These are phyloP conservation scores for Macrophomina phaseolina DNA, from an alignment of 2,329 filamentous ascomycete species.

Conservation along the genomic window DNA sequence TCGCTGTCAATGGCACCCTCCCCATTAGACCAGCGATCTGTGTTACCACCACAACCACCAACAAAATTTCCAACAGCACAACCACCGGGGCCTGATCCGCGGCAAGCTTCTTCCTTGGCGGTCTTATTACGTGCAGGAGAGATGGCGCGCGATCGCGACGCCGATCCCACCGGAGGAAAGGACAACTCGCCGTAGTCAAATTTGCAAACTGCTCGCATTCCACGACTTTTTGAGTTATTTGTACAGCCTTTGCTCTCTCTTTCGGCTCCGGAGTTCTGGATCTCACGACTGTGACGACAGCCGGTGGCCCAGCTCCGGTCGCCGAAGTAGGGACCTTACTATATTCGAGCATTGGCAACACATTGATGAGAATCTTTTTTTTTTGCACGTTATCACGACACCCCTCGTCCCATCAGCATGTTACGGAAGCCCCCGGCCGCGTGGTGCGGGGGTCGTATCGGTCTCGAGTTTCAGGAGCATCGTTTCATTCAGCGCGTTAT, in stretches of 20 bases:
- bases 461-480: constrained; percentile 12
- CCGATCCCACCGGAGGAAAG: constrained; percentile 33
- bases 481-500: constrained; percentile 22
- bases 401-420: constrained; percentile 6
- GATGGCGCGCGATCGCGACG: constrained; percentile 42
- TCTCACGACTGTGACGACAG: neutral
- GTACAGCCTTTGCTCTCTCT: constrained; percentile 12
- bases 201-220: neutral
- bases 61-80: constrained; percentile 10
- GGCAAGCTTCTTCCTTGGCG: constrained; percentile 42
- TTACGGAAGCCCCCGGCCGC: neutral
- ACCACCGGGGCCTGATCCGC: constrained; percentile 34
- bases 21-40: constrained; percentile 38
- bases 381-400: constrained; percentile 17
- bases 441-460: neutral
- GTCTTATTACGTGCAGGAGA: constrained; percentile 46
- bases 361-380: neutral
- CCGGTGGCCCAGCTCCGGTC: neutral
- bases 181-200: constrained; percentile 7
- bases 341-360: constrained; percentile 17
- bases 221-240: constrained; percentile 1
- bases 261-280: neutral
- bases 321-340: constrained; percentile 7
- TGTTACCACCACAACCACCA: constrained; percentile 24
- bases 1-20: constrained; percentile 39